A percentile compares a stretch with the other conserved stretches of the same genome.
Evolutionary conservation across 805 yeast species (phyloP).

Genomic region (Spathaspora gorwiae): DNA sequence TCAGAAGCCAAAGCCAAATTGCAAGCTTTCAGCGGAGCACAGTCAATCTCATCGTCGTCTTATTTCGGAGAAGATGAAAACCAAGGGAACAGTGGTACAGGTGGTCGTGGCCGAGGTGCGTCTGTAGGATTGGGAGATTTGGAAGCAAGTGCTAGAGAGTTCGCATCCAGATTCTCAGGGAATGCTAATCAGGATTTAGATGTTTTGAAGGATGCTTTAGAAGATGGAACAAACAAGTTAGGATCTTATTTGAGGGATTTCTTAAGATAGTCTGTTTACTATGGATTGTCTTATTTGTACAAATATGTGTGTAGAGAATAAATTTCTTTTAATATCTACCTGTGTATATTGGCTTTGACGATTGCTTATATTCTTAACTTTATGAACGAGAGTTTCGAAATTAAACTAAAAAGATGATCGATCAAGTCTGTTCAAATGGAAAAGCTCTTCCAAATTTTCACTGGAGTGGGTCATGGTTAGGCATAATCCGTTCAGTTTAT

Average conservation of each 20-base stretch:
- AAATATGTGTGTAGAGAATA: no score
- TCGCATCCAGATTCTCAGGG: conserved; percentile 64
- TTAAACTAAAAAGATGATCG: no score
- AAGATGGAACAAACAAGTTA: conserved; percentile 87
- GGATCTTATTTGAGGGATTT: conserved; percentile 85
- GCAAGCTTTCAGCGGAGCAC: conserved; percentile 78
- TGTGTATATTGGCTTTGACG: no score
- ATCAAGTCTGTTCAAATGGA: no score
- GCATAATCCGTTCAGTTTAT: no score
- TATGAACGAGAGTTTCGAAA: no score
- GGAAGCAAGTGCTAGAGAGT: conserved; percentile 55
- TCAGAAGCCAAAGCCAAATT: conserved; percentile 79
- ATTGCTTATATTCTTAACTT: no score
- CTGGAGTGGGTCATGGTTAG: no score
- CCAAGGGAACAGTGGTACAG: conserved; percentile 1
- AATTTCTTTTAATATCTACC: no score
- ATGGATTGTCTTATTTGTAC: not conserved
- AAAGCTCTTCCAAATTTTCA: no score
- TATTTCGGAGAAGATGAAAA: conserved; percentile 73
- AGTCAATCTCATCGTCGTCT: conserved; percentile 84
- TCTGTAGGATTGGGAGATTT: conserved; percentile 37
- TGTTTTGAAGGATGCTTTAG: conserved; percentile 84
- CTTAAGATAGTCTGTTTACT: conserved; percentile 36
- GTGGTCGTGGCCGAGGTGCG: conserved; percentile 18
- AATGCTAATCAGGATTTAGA: conserved; percentile 87